A percentile compares a stretch with the other conserved stretches of the same genome.
These are phyloP conservation scores for Phytopythium cucurbitacearum DNA, from an alignment of 352 stramenopile species.

Conservation along the genomic window DNA sequence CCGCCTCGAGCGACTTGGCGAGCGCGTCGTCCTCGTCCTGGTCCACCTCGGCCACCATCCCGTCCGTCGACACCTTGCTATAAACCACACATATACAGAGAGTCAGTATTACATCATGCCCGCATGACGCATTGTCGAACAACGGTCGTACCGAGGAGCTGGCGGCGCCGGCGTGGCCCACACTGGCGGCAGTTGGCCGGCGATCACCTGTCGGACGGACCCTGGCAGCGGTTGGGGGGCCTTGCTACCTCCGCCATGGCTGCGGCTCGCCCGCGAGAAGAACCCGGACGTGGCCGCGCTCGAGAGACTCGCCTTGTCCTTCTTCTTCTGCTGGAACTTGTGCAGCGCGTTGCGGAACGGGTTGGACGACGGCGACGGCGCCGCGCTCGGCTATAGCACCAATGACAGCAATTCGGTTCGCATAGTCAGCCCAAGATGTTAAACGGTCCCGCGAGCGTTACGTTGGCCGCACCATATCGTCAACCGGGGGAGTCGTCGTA, in stretches of 20 bases:
- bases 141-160: constrained; percentile 28
- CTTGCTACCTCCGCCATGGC: constrained; percentile 23
- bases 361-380: constrained; percentile 40
- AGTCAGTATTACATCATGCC: not conserved
- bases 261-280: constrained; percentile 37
- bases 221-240: constrained; percentile 49
- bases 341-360: constrained; percentile 75
- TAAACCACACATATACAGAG: not conserved
- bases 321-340: constrained; percentile 82
- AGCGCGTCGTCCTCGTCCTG: constrained; percentile 21
- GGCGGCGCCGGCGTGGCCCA: constrained; percentile 65
- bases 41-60: constrained; percentile 6
- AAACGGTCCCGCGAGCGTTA: no score
- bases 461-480: no score
- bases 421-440: no score
- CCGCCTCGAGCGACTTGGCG: constrained; percentile 22
- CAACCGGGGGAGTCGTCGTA: no score
- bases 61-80: constrained; percentile 33
- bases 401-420: not conserved
- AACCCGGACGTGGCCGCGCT: constrained; percentile 58
- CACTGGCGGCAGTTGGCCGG: constrained; percentile 67
- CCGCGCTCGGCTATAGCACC: constrained; percentile 19
- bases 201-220: constrained; percentile 70
- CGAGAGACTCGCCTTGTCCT: constrained; percentile 34
- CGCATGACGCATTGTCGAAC: not conserved